Percentiles rank a stretch among this genome's conserved stretches.
Conservation (phyloP, 345 rosid genomes). For the Ceriops tagal region DNA sequence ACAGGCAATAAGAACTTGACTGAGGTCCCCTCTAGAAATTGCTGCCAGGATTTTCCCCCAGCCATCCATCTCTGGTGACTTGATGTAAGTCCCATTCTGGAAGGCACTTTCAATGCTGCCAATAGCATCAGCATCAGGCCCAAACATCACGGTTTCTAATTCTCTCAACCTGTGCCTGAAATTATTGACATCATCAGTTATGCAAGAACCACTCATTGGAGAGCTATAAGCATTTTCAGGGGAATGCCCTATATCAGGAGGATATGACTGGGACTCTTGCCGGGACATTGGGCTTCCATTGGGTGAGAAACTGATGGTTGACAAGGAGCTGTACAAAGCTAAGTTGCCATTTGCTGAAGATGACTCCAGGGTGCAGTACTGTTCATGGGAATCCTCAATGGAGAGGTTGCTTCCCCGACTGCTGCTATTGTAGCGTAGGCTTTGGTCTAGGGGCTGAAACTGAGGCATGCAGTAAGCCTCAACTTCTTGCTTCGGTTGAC, state of each 20-base stretch:
- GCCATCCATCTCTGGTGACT: constrained; percentile 32
- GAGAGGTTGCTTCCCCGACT: constrained; percentile 27
- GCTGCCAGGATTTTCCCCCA: constrained; percentile 56
- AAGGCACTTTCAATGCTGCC: constrained; percentile 37
- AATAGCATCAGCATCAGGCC: constrained; percentile 62
- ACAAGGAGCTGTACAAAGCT: constrained; percentile 37
- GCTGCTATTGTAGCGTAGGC: constrained; percentile 26
- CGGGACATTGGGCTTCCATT: constrained; percentile 46
- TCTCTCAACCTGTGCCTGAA: constrained; percentile 70
- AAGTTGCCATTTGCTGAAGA: constrained; percentile 42
- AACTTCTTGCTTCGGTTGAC: constrained; percentile 38
- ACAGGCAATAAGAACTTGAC: constrained; percentile 57
- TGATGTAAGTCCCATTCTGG: constrained; percentile 17
- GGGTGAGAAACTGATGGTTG: constrained; percentile 43
- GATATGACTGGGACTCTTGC: constrained; percentile 45
- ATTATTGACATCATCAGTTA: constrained; percentile 62
- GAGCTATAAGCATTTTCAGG: constrained; percentile 56
- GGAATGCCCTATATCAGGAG: constrained; percentile 37
- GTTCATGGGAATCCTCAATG: constrained; percentile 36
- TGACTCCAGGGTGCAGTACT: constrained; percentile 60
- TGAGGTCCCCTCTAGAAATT: constrained; percentile 53
- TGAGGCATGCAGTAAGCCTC: constrained; percentile 42
- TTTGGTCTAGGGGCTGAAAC: constrained; percentile 35
- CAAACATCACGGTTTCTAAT: constrained; percentile 76
- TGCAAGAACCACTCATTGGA: constrained; percentile 66